These are phyloP conservation scores for Striga asiatica DNA, from an alignment of 257 asterid species.

Conservation along the genomic window DNA sequence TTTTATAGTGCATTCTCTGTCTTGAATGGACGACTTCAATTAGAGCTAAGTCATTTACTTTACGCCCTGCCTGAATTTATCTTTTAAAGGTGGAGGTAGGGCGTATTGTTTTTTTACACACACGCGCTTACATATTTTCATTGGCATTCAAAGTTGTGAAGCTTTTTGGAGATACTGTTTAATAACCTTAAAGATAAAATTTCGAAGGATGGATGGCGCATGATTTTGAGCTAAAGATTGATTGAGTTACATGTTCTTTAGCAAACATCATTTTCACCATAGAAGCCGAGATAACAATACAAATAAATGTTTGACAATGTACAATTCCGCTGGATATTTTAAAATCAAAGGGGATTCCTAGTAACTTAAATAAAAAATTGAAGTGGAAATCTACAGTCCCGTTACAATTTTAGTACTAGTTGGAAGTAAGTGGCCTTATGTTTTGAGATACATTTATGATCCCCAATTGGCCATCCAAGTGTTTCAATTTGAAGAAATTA, in stretches of 20 bases:
- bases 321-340: background rate
- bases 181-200: no score
- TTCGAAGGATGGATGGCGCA: background rate
- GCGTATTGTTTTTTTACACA: background rate
- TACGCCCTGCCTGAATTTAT: background rate
- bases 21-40: background rate
- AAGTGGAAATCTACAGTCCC: background rate
- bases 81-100: background rate
- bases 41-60: background rate
- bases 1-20: background rate
- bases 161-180: no score
- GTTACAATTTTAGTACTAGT: background rate
- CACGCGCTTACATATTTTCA: no score
- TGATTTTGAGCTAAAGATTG: conserved; percentile 7
- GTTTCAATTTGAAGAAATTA: background rate
- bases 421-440: background rate
- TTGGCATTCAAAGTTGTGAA: background rate
- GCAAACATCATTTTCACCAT: background rate
- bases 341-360: background rate
- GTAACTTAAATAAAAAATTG: background rate
- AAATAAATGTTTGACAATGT: no score
- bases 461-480: background rate
- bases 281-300: background rate
- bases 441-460: background rate
- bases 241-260: conserved; percentile 1